Base-by-base conservation (phyloP, 495 filamentous ascomycete genomes). In the Penicillium tannophilum region DNA sequence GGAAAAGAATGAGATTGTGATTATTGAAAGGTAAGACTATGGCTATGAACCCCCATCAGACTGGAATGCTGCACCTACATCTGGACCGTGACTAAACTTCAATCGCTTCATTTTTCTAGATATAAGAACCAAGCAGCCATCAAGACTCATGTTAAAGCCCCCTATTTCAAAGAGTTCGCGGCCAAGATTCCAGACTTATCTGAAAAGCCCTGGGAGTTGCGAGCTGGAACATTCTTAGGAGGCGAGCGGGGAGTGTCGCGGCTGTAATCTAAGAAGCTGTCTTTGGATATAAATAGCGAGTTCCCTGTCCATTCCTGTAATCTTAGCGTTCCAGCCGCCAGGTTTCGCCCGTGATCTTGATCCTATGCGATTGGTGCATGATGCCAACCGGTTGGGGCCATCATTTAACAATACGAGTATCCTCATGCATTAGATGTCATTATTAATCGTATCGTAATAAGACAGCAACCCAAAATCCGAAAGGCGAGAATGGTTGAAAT, bases 101-200 rank as follows among this genome's bases (percentile, higher is more conserved):
- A 35, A 54, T 42, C 46, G 23, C 43, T 8, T 3, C 33, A 36
- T 5, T 28, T 36, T 30, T 53, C n/a, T 30, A 75, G 71, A 61
- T 76, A 76, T 51, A 67, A 69, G 19, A 55, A 73, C 59, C 64
- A 66, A 39, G 62, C 58, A 4, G 73, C 73, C 4, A 49, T 73
- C 6, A 51, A 69, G 36, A 36, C 63, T 6, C 71, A 76, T 52
- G 43, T 63, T 14, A 55, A 70, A 26, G 57, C 61, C 4, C 53
- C 69, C n/a, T 68, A 72, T 53, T 68, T 70, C 57, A 61, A 61
- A 26, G 55, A 62, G 10, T 75, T 75, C 31, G 51, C 63, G 8
- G 55, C 58, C 26, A 63, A 70, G 46, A 54, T 67, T 19, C 36
- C 63, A 8, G 39, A 26, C 7, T 49, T 71, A 62, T 58, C 67